These are phyloP conservation scores for Zygotorulaspora sp. DNA, from an alignment of 805 yeast genomes.

Conservation along the genomic window DNA sequence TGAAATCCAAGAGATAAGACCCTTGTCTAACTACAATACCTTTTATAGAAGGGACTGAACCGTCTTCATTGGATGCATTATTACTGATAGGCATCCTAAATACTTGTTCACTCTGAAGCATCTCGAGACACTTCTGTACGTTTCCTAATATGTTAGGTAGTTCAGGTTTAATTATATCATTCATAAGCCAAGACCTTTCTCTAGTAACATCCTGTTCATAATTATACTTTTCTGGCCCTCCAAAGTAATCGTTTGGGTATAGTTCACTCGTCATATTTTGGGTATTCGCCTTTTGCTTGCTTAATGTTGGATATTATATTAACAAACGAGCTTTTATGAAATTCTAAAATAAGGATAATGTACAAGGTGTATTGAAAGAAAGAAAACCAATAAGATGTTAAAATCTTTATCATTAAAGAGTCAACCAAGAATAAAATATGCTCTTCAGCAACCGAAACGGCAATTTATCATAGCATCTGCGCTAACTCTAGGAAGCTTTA, in stretches of 20 bases:
- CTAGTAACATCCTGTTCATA: slow-evolving; percentile 8
- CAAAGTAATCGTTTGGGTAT: slow-evolving; percentile 30
- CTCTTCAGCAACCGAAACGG: slow-evolving; percentile 11
- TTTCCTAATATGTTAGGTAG: slow-evolving; percentile 45
- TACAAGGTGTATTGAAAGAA: neutral
- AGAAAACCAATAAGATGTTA: neutral
- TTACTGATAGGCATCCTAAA: slow-evolving; percentile 51
- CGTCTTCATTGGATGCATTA: slow-evolving; percentile 13
- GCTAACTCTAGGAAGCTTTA: slow-evolving; percentile 19
- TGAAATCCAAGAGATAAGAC: slow-evolving; percentile 47
- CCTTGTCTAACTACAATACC: slow-evolving; percentile 59
- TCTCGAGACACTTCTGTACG: slow-evolving; percentile 39
- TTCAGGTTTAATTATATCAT: slow-evolving; percentile 45
- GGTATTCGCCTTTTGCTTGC: neutral
- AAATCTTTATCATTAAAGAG: neutral
- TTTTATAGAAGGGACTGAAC: slow-evolving; percentile 37
- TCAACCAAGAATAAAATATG: neutral
- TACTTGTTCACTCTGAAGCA: slow-evolving; percentile 38
- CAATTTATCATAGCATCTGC: slow-evolving; percentile 15
- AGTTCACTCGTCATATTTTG: slow-evolving; percentile 35
- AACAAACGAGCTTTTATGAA: neutral
- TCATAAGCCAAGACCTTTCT: slow-evolving; percentile 45
- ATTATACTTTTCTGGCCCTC: slow-evolving; percentile 15
- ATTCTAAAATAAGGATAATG: too few relatives aligned
- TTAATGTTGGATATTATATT: neutral